These are phyloP conservation scores for Aureobasidium sp. DNA, from an alignment of 2,329 filamentous ascomycete species.

Conservation along the genomic window DNA sequence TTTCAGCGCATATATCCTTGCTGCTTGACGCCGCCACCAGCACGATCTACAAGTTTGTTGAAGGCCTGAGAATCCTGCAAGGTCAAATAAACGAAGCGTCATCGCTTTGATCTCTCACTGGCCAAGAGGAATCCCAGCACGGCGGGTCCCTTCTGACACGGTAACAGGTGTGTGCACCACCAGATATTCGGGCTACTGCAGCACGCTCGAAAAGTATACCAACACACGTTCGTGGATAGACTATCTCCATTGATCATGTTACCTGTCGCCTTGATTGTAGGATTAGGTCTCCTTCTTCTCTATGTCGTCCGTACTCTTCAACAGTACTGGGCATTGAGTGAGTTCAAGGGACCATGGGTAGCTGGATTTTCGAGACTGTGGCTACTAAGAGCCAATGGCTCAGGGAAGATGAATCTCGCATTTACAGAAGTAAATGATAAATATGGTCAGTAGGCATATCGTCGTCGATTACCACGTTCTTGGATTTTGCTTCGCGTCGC, in stretches of 20 bases:
- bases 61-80: constrained; percentile 10
- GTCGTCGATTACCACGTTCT: background rate
- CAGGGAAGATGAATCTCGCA: constrained; percentile 41
- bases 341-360: constrained; percentile 43
- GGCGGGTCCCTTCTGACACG: constrained; percentile 1
- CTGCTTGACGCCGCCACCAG: background rate
- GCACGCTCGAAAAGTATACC: constrained; percentile 2
- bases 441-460: constrained; percentile 36
- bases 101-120: constrained; percentile 16
- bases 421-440: constrained; percentile 41
- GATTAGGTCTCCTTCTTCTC: constrained; percentile 4
- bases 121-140: constrained; percentile 9
- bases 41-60: background rate
- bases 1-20: constrained; percentile 2
- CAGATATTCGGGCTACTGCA: constrained; percentile 14
- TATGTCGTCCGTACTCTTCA: constrained; percentile 30
- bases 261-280: constrained; percentile 15
- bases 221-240: background rate
- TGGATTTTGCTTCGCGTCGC: background rate
- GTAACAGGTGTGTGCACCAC: constrained; percentile 11
- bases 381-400: constrained; percentile 39
- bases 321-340: constrained; percentile 35
- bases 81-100: background rate
- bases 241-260: background rate
- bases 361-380: constrained; percentile 43